These are phyloP conservation scores for Haplosporangium sp. DNA, from an alignment of 371 early-diverging fungal species.

Conservation along the genomic window DNA sequence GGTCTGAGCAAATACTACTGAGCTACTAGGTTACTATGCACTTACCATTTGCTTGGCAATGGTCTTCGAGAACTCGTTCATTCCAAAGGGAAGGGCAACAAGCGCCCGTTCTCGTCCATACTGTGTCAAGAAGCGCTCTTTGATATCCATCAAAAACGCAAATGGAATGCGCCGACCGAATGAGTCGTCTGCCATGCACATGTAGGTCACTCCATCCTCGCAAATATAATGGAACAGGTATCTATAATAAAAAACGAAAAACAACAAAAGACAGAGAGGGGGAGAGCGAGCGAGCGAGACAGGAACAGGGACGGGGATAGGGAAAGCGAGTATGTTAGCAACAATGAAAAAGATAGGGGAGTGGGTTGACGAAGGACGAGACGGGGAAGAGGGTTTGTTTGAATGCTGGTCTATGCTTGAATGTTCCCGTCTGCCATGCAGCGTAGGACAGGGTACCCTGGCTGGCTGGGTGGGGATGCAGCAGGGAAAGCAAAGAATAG, in stretches of 20 bases:
- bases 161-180: slow-evolving; percentile 92
- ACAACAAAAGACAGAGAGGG: neutral
- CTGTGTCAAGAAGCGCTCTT: slow-evolving; percentile 68
- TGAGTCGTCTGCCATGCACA: slow-evolving; percentile 91
- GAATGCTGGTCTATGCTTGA: no score
- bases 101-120: slow-evolving; percentile 71
- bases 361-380: no score
- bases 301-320: neutral
- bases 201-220: slow-evolving; percentile 82
- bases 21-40: no score
- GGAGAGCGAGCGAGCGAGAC: neutral
- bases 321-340: no score
- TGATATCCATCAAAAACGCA: slow-evolving; percentile 88
- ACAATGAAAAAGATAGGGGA: no score
- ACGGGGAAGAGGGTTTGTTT: no score
- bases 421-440: no score
- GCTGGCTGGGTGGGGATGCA: neutral
- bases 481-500: neutral
- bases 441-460: neutral
- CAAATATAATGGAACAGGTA: slow-evolving; percentile 92
- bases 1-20: neutral
- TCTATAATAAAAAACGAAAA: slow-evolving; percentile 52
- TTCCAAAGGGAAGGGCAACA: slow-evolving; percentile 74
- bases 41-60: slow-evolving; percentile 85
- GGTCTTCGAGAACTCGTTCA: slow-evolving; percentile 85